Base-by-base conservation (phyloP, 805 yeast genomes). In the Starmerella davenportii region DNA sequence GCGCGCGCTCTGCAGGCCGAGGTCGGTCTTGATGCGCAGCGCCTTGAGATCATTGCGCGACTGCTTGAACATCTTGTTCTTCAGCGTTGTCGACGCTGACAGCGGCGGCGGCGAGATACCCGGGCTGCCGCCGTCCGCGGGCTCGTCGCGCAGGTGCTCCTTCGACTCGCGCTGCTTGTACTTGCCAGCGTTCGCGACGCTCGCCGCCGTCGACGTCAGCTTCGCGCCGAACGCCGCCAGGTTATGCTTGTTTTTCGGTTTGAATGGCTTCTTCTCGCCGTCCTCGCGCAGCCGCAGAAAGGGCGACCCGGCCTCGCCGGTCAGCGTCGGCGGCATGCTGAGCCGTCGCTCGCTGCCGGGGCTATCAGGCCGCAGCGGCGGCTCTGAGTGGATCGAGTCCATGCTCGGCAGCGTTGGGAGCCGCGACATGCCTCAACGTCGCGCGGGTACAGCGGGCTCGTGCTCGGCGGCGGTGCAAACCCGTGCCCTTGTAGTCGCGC, bases 41-140 rank as follows among this genome's bases (percentile, higher is more conserved):
- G 41, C 25, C 31, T 45, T 49, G 24, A 47, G 38, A 24, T 46
- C 59, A 2, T 53, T 40, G 20, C 54, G 53, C 13, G 54, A 54
- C 32, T 56, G 51, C 14, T 58, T 52, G 43, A 58, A 58, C 53
- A 55, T 44, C 41, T 57, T 57, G 18, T 57, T 47, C 44, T 56
- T 57, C 21, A 56, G 40, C 36, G 37, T 24, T 5, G 31, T 17
- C 4, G 33, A 20, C 16, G 40, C 41, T 4, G 40, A 20, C 34
- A n/a, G 38, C 19, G 27, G 8, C 9, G 14, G 30, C 17, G 16
- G 13, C 11, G 7, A 15, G 15, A 35, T 13, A 5, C 17, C 21
- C 4, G 35, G 25, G 31, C 31, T 21, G n/a, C 31, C 34, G 3
- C 36, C 18, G 3, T 8, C 3, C 8, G 18, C 28, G 15, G 48